A percentile compares a stretch with the other conserved stretches of the same genome.
Evolutionary conservation across 176 grass and related monocot genomes (phyloP).

Genomic region (Bonia amplexicaulis): DNA sequence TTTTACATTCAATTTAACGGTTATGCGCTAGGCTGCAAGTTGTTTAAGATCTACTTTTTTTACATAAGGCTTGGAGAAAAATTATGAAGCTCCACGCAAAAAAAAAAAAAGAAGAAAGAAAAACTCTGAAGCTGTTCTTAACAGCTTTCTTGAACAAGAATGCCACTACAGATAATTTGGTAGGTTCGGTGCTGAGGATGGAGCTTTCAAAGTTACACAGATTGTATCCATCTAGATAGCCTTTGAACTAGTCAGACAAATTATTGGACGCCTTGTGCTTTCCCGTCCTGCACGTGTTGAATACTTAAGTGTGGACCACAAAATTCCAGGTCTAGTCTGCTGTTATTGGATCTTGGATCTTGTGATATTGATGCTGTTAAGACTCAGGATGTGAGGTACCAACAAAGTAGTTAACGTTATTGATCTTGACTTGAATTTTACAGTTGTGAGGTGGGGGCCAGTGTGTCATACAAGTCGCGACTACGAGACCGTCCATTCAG

Average conservation of each 20-base stretch:
- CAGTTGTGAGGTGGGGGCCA: not conserved
- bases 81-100: too few relatives aligned
- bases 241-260: not conserved
- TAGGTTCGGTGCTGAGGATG: not conserved
- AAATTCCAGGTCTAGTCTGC: not conserved
- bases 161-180: not conserved
- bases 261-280: not conserved
- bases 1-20: not conserved
- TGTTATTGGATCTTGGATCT: conserved; percentile 11
- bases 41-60: not conserved
- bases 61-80: not conserved
- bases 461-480: not conserved
- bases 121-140: not conserved
- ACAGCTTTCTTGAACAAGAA: not conserved
- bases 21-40: not conserved
- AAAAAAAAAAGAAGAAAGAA: not conserved
- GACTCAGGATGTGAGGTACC: not conserved
- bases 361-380: not conserved
- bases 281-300: not conserved
- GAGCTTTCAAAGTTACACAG: not conserved
- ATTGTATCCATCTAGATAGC: not conserved
- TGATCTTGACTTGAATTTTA: not conserved
- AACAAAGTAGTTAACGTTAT: not conserved
- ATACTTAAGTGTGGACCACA: not conserved
- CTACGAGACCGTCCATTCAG: not conserved